Percentiles rank a stretch among this genome's conserved stretches.
Evolutionary conservation across 1,139 yeast species (phyloP).

Genomic region (Candida labiduridarum): DNA sequence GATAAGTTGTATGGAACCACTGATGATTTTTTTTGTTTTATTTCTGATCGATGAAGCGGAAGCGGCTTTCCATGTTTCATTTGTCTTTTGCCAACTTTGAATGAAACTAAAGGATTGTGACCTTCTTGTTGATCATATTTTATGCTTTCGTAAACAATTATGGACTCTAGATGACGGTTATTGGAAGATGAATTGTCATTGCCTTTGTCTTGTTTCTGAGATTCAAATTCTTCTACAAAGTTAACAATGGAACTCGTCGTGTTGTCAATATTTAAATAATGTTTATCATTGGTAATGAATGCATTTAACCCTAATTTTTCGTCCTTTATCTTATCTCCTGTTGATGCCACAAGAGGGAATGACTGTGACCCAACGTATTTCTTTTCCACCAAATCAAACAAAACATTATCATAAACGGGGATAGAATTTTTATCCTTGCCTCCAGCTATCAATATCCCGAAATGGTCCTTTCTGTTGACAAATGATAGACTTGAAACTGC

Average conservation of each 20-base stretch:
- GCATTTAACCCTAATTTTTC: slow-evolving; percentile 17
- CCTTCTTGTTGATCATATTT: slow-evolving; percentile 19
- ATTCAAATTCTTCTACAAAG: slow-evolving; percentile 32
- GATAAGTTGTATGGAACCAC: slow-evolving; percentile 42
- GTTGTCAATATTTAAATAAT: slow-evolving; percentile 33
- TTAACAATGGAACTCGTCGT: slow-evolving; percentile 36
- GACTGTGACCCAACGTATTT: slow-evolving; percentile 43
- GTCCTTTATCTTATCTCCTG: slow-evolving; percentile 16
- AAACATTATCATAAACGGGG: slow-evolving; percentile 43
- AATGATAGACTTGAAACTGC: slow-evolving; percentile 42
- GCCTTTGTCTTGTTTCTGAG: slow-evolving; percentile 2
- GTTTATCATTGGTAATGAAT: slow-evolving; percentile 22
- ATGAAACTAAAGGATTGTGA: slow-evolving; percentile 40
- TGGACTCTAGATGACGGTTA: slow-evolving; percentile 27
- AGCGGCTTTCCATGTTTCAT: slow-evolving; percentile 36
- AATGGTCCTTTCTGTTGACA: slow-evolving; percentile 49
- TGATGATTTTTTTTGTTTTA: slow-evolving; percentile 12
- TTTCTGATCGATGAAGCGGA: slow-evolving; percentile 24
- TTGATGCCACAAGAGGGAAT: slow-evolving; percentile 26
- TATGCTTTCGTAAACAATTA: slow-evolving; percentile 42
- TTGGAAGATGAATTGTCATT: slow-evolving; percentile 3
- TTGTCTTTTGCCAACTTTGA: slow-evolving; percentile 36
- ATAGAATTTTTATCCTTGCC: slow-evolving; percentile 53
- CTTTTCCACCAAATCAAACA: slow-evolving; percentile 55
- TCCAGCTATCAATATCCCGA: slow-evolving; percentile 61